Base-by-base conservation (phyloP, 2,329 filamentous ascomycete species). In the Lecanicillium sp. region DNA sequence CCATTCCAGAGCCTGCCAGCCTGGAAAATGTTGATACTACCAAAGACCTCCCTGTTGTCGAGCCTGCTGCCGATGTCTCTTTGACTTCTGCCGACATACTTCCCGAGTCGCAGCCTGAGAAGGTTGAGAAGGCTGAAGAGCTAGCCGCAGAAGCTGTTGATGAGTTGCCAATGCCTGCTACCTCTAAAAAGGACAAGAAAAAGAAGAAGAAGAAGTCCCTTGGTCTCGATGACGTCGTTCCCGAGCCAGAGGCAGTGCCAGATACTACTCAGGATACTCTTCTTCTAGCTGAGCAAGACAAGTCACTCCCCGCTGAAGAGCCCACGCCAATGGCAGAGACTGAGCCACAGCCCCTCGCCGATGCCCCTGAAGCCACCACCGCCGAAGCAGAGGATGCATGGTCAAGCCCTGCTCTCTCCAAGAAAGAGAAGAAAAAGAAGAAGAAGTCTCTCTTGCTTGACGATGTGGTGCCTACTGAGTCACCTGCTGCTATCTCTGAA, bases 121-220 rank as follows among this genome's bases (percentile, higher is more conserved):
- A 17, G 37, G 7, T 5, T 21, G 39, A 33, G 15, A 24, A 43
- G 17, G 33, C 8, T 35, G n/a, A n/a, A n/a, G n/a, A n/a, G n/a
- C n/a, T n/a, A n/a, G n/a, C 29, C n/a, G 26, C 30, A 23, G 47
- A 49, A 35, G 32, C 38, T 39, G 40, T 29, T 21, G 26, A 26
- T 9, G 43, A 41, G 11, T n/a, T 49, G 32, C 44, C 37, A 32
- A 39, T 23, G n/a, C 54, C 60, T 55, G 54, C 60, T 56, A 56
- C 52, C 50, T 56, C 59, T 43, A 57, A 63, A 51, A 62, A 60
- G 49, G 58, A 62, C 49, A 63, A 65, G 50, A 60, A 60, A 45
- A 60, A 66, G 51, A 64, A 64, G 45, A 42, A 36, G 37, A 48
- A 43, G 32, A 50, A 29, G 30, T 30, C 48, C 2, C 14, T 42